These are phyloP conservation scores for Ophiocordyceps camponoti-leonardi DNA, from an alignment of 2,329 filamentous ascomycete genomes.

Conservation along the genomic window DNA sequence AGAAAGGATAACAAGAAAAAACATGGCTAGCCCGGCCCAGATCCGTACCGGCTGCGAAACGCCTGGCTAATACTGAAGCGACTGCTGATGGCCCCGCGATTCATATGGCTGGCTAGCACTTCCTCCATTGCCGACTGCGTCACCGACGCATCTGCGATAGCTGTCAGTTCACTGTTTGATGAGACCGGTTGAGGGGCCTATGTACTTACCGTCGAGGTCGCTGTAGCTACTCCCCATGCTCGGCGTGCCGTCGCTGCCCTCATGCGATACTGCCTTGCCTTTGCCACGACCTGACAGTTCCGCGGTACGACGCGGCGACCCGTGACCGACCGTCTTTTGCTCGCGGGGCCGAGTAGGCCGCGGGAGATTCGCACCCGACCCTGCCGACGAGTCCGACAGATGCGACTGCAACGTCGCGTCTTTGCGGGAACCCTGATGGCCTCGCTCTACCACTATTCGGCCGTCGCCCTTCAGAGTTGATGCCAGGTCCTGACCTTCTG, in stretches of 20 bases:
- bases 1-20: too few species aligned
- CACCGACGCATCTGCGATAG: constrained; percentile 49
- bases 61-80: constrained; percentile 53
- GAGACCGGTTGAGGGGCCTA: not conserved
- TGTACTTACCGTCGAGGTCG: constrained; percentile 52
- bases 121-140: constrained; percentile 70
- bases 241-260: constrained; percentile 55
- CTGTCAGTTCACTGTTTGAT: not conserved
- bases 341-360: constrained; percentile 14
- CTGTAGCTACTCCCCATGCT: constrained; percentile 79
- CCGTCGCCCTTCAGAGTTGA: constrained; percentile 34
- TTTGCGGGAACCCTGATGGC: constrained; percentile 12
- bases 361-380: constrained; percentile 27
- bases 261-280: constrained; percentile 32
- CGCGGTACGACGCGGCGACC: constrained; percentile 41
- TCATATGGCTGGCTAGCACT: constrained; percentile 42
- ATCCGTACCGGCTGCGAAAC: constrained; percentile 42
- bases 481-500: constrained; percentile 26
- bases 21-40: constrained; percentile 15
- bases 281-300: constrained; percentile 37
- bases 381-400: constrained; percentile 46
- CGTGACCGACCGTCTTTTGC: constrained; percentile 21
- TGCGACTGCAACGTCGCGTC: constrained; percentile 28
- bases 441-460: constrained; percentile 14
- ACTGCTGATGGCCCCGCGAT: constrained; percentile 16